These are phyloP conservation scores for Boletus rex-veris DNA, from an alignment of 768 basidiomycete species.

Conservation along the genomic window DNA sequence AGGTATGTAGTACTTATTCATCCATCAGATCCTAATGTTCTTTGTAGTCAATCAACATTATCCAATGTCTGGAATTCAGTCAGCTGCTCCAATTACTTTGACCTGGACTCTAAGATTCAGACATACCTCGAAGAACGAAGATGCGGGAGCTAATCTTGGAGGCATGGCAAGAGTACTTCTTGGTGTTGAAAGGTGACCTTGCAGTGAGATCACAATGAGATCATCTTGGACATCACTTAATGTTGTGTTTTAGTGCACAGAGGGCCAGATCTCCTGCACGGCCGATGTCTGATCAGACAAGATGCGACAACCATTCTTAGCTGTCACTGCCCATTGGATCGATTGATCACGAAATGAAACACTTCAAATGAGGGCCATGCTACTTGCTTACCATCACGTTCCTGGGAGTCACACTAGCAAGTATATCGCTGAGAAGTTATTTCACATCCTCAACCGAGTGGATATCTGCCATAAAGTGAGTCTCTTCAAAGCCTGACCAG, in stretches of 20 bases:
- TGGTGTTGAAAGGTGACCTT: slow-evolving; percentile 15
- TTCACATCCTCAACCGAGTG: neutral
- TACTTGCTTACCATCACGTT: slow-evolving; percentile 12
- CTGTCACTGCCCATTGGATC: slow-evolving; percentile 16
- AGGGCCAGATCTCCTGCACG: too few relatives aligned
- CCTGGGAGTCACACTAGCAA: slow-evolving; percentile 14
- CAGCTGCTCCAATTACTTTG: slow-evolving; percentile 22
- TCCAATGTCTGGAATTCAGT: slow-evolving; percentile 22
- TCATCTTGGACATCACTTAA: too few relatives aligned
- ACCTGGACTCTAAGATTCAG: slow-evolving; percentile 17
- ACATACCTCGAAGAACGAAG: slow-evolving; percentile 26
- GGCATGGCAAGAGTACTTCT: slow-evolving; percentile 17
- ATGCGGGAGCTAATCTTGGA: slow-evolving; percentile 20
- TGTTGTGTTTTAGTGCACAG: too few relatives aligned
- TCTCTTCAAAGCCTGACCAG: neutral
- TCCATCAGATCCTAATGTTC: too few relatives aligned
- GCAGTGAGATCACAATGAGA: slow-evolving; percentile 10
- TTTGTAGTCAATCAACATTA: slow-evolving; percentile 1
- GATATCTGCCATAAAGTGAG: neutral
- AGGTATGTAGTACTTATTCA: too few relatives aligned
- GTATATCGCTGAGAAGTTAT: slow-evolving; percentile 1
- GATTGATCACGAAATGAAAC: neutral
- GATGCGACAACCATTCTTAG: neutral
- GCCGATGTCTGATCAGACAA: too few relatives aligned
- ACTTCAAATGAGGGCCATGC: slow-evolving; percentile 5